A percentile compares a stretch with the other conserved stretches of the same genome.
Conservation (phyloP, 2,329 filamentous ascomycete genomes). For the Epichloe bromicola region DNA sequence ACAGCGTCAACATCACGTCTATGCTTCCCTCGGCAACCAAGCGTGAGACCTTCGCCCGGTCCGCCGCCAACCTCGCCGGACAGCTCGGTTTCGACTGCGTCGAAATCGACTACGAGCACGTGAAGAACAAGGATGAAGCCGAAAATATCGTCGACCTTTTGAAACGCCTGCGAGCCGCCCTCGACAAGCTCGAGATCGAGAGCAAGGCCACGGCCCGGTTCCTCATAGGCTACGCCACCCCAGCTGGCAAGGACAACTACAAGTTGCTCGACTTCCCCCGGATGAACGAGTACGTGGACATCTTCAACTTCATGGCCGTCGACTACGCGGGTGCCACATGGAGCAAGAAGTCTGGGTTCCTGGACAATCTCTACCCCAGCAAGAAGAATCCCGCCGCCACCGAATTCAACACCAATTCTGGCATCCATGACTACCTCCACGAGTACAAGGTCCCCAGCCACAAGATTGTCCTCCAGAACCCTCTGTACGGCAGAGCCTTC, state of each 20-base stretch:
- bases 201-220: conserved; percentile 30
- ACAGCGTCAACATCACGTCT: conserved; percentile 43
- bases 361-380: conserved; percentile 53
- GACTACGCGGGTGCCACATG: conserved; percentile 54
- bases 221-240: conserved; percentile 34
- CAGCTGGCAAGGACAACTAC: conserved; percentile 36
- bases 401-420: conserved; percentile 54
- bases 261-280: conserved; percentile 33
- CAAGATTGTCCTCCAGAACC: conserved; percentile 65
- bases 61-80: conserved; percentile 28
- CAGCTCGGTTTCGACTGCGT: conserved; percentile 20
- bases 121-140: conserved; percentile 24
- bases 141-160: conserved; percentile 29
- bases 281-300: conserved; percentile 44
- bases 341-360: conserved; percentile 47
- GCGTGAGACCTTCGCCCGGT: conserved; percentile 52
- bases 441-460: conserved; percentile 38
- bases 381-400: conserved; percentile 40
- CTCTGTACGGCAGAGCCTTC: conserved; percentile 67
- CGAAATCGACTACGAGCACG: conserved; percentile 46
- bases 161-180: conserved; percentile 25
- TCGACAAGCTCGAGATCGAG: conserved; percentile 26
- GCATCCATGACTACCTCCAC: conserved; percentile 39
- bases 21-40: conserved; percentile 50
- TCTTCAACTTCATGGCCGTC: conserved; percentile 54